These are phyloP conservation scores for Lasiosphaeriaceae sp. DNA, from an alignment of 495 filamentous ascomycete genomes.

Conservation along the genomic window DNA sequence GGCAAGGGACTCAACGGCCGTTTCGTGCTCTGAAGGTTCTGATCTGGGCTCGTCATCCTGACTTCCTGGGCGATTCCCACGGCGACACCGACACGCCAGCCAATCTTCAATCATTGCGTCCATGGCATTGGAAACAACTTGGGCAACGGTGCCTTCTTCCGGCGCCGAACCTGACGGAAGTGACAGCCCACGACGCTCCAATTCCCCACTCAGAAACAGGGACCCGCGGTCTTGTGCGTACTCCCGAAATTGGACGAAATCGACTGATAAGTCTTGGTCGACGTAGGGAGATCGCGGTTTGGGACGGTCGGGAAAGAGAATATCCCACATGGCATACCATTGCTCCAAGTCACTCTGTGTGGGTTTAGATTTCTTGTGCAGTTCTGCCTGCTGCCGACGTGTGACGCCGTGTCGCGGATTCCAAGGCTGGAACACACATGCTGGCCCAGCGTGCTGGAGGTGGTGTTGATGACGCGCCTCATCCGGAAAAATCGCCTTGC, in stretches of 20 bases:
- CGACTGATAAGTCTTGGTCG: background rate
- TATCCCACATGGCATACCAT: slow-evolving; percentile 5
- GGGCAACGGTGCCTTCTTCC: background rate
- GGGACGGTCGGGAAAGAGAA: slow-evolving; percentile 1
- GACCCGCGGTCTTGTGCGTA: background rate
- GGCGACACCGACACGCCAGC: background rate
- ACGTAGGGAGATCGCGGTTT: slow-evolving; percentile 2
- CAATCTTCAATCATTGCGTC: background rate
- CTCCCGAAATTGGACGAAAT: slow-evolving; percentile 2
- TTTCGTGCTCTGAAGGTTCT: background rate
- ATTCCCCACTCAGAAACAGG: background rate
- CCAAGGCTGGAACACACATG: slow-evolving; percentile 2
- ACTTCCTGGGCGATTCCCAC: background rate
- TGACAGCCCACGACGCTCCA: background rate
- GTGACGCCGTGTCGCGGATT: background rate
- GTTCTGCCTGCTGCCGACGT: slow-evolving; percentile 1
- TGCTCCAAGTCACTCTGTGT: background rate
- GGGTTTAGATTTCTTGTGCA: slow-evolving; percentile 8
- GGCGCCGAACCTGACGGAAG: background rate
- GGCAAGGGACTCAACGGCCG: background rate
- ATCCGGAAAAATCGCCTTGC: background rate
- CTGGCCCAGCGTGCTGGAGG: background rate
- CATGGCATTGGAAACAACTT: background rate
- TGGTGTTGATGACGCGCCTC: background rate
- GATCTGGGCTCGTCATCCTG: background rate